These are phyloP conservation scores for Xylaria sp. DNA, from an alignment of 2,329 filamentous ascomycete genomes.

Conservation along the genomic window DNA sequence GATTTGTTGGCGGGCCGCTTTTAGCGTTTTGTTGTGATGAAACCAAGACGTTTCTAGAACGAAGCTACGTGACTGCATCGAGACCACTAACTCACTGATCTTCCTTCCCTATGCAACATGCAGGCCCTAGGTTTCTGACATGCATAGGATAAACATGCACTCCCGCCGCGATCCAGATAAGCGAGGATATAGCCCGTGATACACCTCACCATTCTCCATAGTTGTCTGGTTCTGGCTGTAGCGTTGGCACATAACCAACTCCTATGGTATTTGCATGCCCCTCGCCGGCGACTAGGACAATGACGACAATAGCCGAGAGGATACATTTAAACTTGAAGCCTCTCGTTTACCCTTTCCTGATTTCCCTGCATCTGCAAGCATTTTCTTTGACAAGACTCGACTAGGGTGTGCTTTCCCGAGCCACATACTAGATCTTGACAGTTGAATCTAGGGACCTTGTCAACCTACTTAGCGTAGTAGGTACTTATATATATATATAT, in stretches of 20 bases:
- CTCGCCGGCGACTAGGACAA: not conserved
- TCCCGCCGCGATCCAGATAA: constrained; percentile 28
- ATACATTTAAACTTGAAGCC: not conserved
- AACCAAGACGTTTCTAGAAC: constrained; percentile 22
- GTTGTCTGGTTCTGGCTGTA: constrained; percentile 14
- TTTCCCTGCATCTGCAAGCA: constrained; percentile 14
- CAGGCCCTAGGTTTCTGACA: constrained; percentile 22
- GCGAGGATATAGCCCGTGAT: constrained; percentile 23
- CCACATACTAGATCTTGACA: constrained; percentile 12
- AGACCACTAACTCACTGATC: constrained; percentile 19
- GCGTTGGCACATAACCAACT: not conserved
- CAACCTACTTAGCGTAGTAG: not conserved
- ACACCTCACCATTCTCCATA: constrained; percentile 7
- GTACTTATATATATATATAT: not conserved
- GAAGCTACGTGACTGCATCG: constrained; percentile 16
- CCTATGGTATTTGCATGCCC: not conserved
- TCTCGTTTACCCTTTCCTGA: not conserved
- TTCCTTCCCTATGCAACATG: constrained; percentile 24
- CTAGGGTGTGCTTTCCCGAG: constrained; percentile 13
- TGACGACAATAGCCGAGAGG: not conserved
- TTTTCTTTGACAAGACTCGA: constrained; percentile 9
- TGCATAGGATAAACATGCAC: constrained; percentile 25
- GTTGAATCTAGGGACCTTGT: constrained; percentile 7
- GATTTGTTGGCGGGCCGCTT: not conserved
- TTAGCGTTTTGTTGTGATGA: not conserved